A percentile compares a stretch with the other conserved stretches of the same genome.
Conservation (phyloP, 148 eudicot species). For the Silene uniflora region DNA sequence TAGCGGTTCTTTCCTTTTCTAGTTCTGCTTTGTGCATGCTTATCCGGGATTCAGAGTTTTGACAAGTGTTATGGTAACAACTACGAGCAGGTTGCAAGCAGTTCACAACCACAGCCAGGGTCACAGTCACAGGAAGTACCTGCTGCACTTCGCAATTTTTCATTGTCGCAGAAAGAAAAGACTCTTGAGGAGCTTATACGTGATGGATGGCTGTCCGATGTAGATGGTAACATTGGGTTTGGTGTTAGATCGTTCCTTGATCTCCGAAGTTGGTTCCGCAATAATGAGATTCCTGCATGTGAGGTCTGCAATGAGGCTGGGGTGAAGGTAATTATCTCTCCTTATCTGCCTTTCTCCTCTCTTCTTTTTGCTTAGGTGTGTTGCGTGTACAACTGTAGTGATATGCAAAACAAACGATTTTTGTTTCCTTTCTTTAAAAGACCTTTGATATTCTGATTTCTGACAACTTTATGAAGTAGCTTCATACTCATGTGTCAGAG, state of each 20-base stretch:
- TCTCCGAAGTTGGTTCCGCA: conserved; percentile 90
- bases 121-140: conserved; percentile 57
- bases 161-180: conserved; percentile 88
- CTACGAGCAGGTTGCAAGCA: conserved; percentile 42
- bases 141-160: conserved; percentile 70
- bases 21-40: background rate
- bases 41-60: background rate
- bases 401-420: background rate
- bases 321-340: conserved; percentile 51
- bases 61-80: conserved; percentile 18
- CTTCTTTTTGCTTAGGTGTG: background rate
- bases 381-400: background rate
- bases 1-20: background rate
- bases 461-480: background rate
- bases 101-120: conserved; percentile 32
- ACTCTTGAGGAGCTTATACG: conserved; percentile 63
- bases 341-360: background rate
- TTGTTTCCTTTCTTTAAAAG: background rate
- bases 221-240: conserved; percentile 71
- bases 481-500: background rate
- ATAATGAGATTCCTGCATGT: conserved; percentile 74
- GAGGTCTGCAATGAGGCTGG: conserved; percentile 95
- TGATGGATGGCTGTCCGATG: conserved; percentile 76
- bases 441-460: background rate
- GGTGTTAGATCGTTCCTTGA: conserved; percentile 94